Conservation (phyloP, 148 eudicot genomes). For the Fagopyrum esculentum region DNA sequence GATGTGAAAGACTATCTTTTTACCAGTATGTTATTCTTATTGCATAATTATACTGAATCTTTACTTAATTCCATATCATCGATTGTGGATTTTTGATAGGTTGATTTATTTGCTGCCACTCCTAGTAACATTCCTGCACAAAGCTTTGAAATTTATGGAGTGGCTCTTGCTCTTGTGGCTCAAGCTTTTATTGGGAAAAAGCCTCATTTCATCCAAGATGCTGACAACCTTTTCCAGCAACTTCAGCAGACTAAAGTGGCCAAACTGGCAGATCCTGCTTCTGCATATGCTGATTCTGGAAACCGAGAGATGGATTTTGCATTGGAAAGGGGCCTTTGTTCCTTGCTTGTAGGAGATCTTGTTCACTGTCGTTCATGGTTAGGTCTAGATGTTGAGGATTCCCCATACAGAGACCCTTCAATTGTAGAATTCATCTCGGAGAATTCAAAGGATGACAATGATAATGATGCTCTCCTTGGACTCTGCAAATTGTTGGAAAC, state of each 20-base stretch:
- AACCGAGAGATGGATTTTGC: constrained; percentile 79
- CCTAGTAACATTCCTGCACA: constrained; percentile 91
- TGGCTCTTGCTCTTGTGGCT: constrained; percentile 91
- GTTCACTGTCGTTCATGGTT: constrained; percentile 90
- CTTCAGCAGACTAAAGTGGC: constrained; percentile 77
- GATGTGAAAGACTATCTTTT: background rate
- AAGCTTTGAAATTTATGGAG: constrained; percentile 92
- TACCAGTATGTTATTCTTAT: background rate
- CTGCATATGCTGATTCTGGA: constrained; percentile 31
- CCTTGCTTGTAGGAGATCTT: constrained; percentile 93
- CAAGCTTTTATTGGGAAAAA: constrained; percentile 82
- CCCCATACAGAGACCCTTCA: constrained; percentile 74
- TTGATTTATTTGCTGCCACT: constrained; percentile 80
- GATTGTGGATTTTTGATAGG: constrained; percentile 25
- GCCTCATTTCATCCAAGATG: constrained; percentile 87
- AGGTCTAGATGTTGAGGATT: constrained; percentile 71
- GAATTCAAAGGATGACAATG: constrained; percentile 65
- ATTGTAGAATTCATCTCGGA: constrained; percentile 68
- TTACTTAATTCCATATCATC: background rate
- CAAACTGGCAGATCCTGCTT: constrained; percentile 38
- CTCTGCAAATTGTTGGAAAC: constrained; percentile 92
- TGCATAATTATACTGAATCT: background rate
- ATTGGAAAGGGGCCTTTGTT: constrained; percentile 91
- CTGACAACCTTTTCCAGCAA: constrained; percentile 84
- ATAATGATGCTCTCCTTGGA: constrained; percentile 77